Base-by-base conservation (phyloP, 75 land plant species). In the Picea sitchensis region DNA sequence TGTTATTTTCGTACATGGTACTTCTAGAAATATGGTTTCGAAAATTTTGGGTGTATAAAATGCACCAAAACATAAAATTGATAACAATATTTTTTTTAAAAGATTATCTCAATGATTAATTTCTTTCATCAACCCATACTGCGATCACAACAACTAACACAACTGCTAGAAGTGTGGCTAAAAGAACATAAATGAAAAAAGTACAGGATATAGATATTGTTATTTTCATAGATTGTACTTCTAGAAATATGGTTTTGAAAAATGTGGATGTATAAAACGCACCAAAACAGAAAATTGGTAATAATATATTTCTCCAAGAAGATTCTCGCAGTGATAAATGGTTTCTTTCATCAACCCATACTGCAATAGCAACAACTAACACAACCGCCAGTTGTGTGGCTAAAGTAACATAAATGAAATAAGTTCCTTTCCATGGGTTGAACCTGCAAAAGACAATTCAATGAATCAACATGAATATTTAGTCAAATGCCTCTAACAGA, bases 361-460 rank as follows among this genome's bases (percentile, higher is more conserved):
- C 81, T 44, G 91, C 87, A 67, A 85, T 34, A 15, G 82, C 77
- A 65, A 94, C 84, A 69, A 91, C 84, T 59, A 94, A 30, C 81
- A 81, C 82, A 51, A 84, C 88, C 3, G 86, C 82, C 56, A 90
- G 69, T 74, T 93, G 92, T 78, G 84, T 78, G 59, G 81, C 79
- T 61, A 96, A 74, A 63, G 86, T 81, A 79, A 90, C 86, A 60
- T 89, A 79, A 2, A 86, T 84, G 61, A 77, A 41, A 2, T 62
- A 62, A 44, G 86, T 88, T 78, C 82, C 83, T 71, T 84, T 87
- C 96, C 86, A 87, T 30, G 93, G 90, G 23, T 92, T 84, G 15
- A 90, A 65, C 77, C 98, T 96, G 92, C 84, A 84, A 4, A 73
- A 38, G 56, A 78, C 7, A 73, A 75, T 64, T 38, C 44, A 68